Evolutionary conservation across 345 rosid species (phyloP), one percentile per base, ranked within the genome.

Genomic region (Hibiscus tridactylites): DNA sequence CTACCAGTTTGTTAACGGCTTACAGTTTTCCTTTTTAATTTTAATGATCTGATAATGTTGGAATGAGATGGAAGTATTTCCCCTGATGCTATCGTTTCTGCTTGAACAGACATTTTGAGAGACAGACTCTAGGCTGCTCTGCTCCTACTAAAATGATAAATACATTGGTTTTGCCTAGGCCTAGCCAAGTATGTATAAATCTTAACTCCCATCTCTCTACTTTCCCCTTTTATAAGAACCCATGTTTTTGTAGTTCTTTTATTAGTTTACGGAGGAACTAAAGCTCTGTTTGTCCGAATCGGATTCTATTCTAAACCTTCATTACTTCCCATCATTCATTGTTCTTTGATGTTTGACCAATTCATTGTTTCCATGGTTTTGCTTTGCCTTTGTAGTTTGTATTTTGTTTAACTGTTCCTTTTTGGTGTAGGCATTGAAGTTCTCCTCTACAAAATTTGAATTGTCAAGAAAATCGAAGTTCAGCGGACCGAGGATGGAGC

Each of bases 401-500:
- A 31, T 31, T 52, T 29, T 15, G 28, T 28, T 57, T 10, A 57
- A 16, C 39, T 47, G 44, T 26, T 31, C n/a, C 60, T 49, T 68
- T 68, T 52, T 31, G 46, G 17, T 64, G 3, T 21, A 65, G 75
- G 79, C 71, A 57, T 65, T 65, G 42, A 65, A 24, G 13, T 65
- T 71, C 9, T 47, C 67, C 17, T 31, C 56, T 42, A 11, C 28
- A 15, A 76, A 13, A 58, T 42, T 58, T 17, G 61, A 71, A 8
- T 61, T 53, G 6, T 65, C 65, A 72, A 72, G 39, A 59, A 75
- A 68, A 73, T 15, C 74, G n/a, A 80, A 81, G 74, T 68, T 15
- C 21, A 79, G 74, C 60, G 73, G 71, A 19, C 44, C 77, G 11
- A 75, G 69, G 57, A 89, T 86, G 97, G 97, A 88, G 75, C 88